Evolutionary conservation across 768 basidiomycete species (phyloP), one percentile per base, ranked within the genome.

Genomic region (Mrakia hoshinonis): DNA sequence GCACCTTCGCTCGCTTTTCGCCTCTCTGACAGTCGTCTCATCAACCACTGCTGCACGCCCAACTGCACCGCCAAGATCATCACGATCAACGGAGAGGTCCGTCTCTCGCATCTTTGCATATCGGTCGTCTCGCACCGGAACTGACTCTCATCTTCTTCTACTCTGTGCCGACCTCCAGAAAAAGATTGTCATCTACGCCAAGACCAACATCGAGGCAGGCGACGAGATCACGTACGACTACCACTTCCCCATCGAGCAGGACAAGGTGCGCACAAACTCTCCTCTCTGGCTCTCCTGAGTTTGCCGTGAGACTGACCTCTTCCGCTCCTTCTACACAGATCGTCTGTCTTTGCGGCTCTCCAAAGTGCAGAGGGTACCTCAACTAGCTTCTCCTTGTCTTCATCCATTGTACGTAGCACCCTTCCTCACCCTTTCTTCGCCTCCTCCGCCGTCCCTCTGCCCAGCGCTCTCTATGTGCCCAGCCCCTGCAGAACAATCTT

Each of bases 161-260:
- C 43, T 47, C 60, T 49, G 29, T 22, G 47, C 39, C 13, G n/a
- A 20, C 39, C 20, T 64, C 1, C 55, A 90, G 81, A 93, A 93
- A 84, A 93, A 96, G 85, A 99, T 99, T 76, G 96, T 99, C 78
- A 99, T 99, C 66, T 99, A 99, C 79, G 96, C 96, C 39, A 96
- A 97, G 81, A 87, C 91, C 76, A 90, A 90, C 75, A 93, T 99
- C 76, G 89, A 95, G 75, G 87, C 94, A 29, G 96, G 96, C 65
- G 93, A 96, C 77, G 96, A 99, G 82, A 95, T 98, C 77, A 96
- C 94, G 66, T 95, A 96, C 81, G 93, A 99, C 82, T 99, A 99
- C 81, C 94, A 98, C 81, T 99, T 99, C 83, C 95, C 96, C 54
- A 89, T 96, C 78, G 96, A 99, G 82, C 91, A 96, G 81, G 92